phyloP scores from a whole-genome alignment of 495 filamentous ascomycete genomes.

The Parmelia sp. region DNA sequence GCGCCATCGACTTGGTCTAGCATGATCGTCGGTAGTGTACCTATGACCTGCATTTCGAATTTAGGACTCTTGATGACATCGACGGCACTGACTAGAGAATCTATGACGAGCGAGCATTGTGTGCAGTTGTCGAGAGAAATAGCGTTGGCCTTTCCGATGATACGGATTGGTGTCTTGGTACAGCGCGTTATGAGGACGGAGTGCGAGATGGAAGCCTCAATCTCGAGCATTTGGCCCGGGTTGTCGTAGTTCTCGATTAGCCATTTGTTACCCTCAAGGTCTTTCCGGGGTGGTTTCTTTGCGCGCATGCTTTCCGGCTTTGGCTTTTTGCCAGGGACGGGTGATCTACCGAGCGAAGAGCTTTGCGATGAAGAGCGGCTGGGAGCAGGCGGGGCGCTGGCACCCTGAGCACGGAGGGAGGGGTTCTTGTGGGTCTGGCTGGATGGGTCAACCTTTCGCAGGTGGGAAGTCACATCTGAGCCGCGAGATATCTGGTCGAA shows the following conservation, averaged over 20 bases:
- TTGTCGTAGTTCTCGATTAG: conserved; percentile 89
- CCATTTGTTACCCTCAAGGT: conserved; percentile 95
- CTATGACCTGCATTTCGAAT: conserved; percentile 85
- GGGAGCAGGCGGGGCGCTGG: conserved; percentile 49
- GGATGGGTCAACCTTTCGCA: conserved; percentile 87
- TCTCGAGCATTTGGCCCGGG: conserved; percentile 60
- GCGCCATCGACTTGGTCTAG: conserved; percentile 92
- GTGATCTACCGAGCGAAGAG: conserved; percentile 60
- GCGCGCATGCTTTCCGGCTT: conserved; percentile 92
- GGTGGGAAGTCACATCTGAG: conserved; percentile 71
- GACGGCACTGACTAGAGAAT: conserved; percentile 81
- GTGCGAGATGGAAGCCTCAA: conserved; percentile 74
- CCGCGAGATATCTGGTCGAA: conserved; percentile 89
- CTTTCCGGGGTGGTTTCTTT: conserved; percentile 88
- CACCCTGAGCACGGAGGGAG: conserved; percentile 65
- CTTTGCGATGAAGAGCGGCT: conserved; percentile 48
- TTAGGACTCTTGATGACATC: conserved; percentile 91
- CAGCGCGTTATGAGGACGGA: conserved; percentile 89
- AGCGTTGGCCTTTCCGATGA: conserved; percentile 89
- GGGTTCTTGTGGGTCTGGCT: conserved; percentile 99
- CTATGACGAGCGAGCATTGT: conserved; percentile 77
- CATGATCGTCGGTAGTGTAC: conserved; percentile 74
- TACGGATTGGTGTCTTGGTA: conserved; percentile 79
- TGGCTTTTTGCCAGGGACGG: conserved; percentile 79
- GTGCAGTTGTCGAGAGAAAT: conserved; percentile 87